Conservation (phyloP, 495 filamentous ascomycete genomes). For the Stereocaulon alpinum region DNA sequence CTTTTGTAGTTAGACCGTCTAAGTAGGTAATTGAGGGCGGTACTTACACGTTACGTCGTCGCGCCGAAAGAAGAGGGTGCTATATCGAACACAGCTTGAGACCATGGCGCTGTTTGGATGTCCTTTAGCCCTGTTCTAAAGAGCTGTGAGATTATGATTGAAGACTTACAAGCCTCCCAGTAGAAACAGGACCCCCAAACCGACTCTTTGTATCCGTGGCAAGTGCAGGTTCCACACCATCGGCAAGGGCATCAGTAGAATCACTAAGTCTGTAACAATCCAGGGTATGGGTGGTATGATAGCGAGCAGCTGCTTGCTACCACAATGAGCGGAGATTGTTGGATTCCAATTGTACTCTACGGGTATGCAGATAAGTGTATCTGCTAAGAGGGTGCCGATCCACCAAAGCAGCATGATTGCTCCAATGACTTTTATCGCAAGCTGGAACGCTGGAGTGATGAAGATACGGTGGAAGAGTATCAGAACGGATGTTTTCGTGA, state of each 20-base stretch:
- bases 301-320: constrained; percentile 21
- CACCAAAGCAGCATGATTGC: constrained; percentile 18
- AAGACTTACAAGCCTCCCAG: constrained; percentile 33
- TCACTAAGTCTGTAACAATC: constrained; percentile 28
- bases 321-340: constrained; percentile 19
- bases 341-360: constrained; percentile 19
- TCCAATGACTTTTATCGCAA: constrained; percentile 15
- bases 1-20: too few relatives aligned
- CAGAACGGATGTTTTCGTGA: constrained; percentile 30
- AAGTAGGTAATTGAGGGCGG: too few relatives aligned
- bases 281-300: constrained; percentile 24
- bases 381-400: constrained; percentile 17
- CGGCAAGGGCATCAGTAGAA: constrained; percentile 29
- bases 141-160: background rate
- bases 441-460: constrained; percentile 14
- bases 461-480: constrained; percentile 33
- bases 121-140: background rate
- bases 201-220: constrained; percentile 28
- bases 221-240: constrained; percentile 29
- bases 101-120: constrained; percentile 23
- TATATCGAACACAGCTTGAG: constrained; percentile 28
- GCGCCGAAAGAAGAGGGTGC: constrained; percentile 25
- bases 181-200: constrained; percentile 32
- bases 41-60: constrained; percentile 17
- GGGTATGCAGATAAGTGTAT: constrained; percentile 17